Conservation (phyloP, 2,329 filamentous ascomycete species). For the Colletotrichum melonis region DNA sequence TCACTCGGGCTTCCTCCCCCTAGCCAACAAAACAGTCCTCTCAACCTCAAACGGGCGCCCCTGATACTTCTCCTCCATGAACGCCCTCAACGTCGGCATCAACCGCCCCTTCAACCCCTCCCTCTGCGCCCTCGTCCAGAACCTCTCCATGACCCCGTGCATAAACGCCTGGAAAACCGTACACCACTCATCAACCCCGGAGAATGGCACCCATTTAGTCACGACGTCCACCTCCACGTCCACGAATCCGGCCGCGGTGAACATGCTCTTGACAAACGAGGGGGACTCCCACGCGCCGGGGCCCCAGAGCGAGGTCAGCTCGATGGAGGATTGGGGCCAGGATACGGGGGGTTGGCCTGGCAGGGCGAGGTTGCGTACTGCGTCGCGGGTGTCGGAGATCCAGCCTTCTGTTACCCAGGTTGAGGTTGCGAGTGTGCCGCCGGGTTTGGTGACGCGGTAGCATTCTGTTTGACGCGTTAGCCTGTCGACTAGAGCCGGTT, state of each 20-base stretch:
- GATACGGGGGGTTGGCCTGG: neutral
- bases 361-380: neutral
- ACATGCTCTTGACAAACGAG: constrained; percentile 2
- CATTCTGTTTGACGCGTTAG: neutral
- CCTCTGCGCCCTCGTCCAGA: constrained; percentile 15
- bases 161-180: constrained; percentile 10
- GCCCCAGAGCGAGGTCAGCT: constrained; percentile 7
- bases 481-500: no score
- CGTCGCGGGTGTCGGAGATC: constrained; percentile 10
- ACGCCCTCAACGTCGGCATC: constrained; percentile 1
- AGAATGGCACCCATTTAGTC: constrained; percentile 3
- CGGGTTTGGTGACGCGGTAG: constrained; percentile 7
- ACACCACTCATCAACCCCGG: neutral
- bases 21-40: constrained; percentile 10
- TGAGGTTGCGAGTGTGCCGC: constrained; percentile 13
- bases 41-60: neutral
- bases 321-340: constrained; percentile 12
- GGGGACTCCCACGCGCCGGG: constrained; percentile 11
- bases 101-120: neutral
- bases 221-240: constrained; percentile 14
- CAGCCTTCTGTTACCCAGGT: constrained; percentile 14
- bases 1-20: constrained; percentile 13
- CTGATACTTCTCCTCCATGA: constrained; percentile 9
- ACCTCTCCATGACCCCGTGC: constrained; percentile 5
- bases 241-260: constrained; percentile 10